Evolutionary conservation across 768 basidiomycete species (phyloP), one percentile per base, ranked within the genome.

Genomic region (Boletus vinaceobasis): DNA sequence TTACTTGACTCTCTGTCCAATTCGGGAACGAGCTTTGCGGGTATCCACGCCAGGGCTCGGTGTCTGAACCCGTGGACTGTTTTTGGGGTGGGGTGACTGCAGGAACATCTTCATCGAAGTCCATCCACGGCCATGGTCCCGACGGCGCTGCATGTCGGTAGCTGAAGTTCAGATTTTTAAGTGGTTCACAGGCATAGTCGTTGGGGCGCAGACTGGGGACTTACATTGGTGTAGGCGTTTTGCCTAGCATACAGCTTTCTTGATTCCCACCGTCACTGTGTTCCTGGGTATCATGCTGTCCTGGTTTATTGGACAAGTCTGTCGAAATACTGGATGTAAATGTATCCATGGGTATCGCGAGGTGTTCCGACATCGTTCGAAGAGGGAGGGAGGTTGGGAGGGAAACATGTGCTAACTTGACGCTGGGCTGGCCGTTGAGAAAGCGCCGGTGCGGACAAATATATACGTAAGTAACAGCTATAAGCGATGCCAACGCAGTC

Each of bases 51-150:
- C 71, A 72, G 8, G 42, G 7, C 3, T 6, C 40, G 5, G 0
- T 8, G 10, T 50, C 52, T 19, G 46, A 8, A 32, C 19, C 19
- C 15, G 21, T 13, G 6, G 17, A 5, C 4, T 5, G 42, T 4
- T n/a, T 19, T 1, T 55, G 3, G 2, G 31, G 49, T 17, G 40
- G 17, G 1, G 27, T 7, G 4, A 60, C 56, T 0, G 17, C 2
- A 1, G 49, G 64, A 26, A 60, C 40, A 52, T 67, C 71, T 43
- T 57, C 67, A 44, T 72, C 69, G 19, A 75, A 65, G 56, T 76
- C 74, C 60, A 76, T 70, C 66, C 73, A 76, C 7, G 75, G 75
- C 75, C 75, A 76, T 23, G 75, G 75, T 6, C 74, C 75, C 4
- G 70, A 73, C 4, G 75, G 75, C 14, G 73, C 63, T 17, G 69